phyloP scores from a whole-genome alignment of 352 stramenopile species.

The Phytophthora capsici region DNA sequence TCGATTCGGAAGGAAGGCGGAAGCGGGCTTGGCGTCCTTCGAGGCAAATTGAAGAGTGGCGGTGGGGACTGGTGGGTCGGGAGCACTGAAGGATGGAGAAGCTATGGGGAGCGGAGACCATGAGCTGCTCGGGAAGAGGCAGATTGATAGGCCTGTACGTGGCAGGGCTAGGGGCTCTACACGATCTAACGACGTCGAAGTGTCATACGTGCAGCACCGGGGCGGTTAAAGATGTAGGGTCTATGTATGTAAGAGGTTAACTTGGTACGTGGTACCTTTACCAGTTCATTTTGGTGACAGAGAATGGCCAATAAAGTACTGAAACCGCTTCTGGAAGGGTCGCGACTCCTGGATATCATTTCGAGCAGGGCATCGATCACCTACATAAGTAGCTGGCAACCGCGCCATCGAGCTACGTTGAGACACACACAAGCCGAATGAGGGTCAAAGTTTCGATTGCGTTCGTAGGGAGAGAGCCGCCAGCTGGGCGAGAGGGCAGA shows the following conservation, averaged over 20 bases:
- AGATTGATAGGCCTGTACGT: not conserved
- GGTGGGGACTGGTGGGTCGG: not conserved
- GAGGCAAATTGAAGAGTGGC: conserved; percentile 45
- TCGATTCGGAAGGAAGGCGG: conserved; percentile 26
- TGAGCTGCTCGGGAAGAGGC: not conserved
- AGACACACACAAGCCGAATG: not conserved
- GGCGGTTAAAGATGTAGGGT: not conserved
- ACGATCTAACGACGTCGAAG: not conserved
- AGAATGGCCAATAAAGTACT: too few relatives aligned
- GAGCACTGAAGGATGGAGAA: not conserved
- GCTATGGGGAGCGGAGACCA: not conserved
- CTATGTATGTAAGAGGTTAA: not conserved
- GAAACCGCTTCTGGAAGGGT: not conserved
- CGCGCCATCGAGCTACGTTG: not conserved
- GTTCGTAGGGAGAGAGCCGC: not conserved
- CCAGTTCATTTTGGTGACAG: not conserved
- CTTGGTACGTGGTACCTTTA: not conserved
- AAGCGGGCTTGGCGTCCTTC: conserved; percentile 14
- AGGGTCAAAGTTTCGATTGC: not conserved
- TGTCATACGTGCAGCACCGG: not conserved
- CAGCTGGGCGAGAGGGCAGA: conserved; percentile 1
- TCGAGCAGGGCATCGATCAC: not conserved
- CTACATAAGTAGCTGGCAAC: too few relatives aligned
- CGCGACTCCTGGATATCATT: not conserved
- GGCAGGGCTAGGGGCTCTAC: not conserved